Conservation (phyloP, 2,329 filamentous ascomycete species). For the Phoma sp. region DNA sequence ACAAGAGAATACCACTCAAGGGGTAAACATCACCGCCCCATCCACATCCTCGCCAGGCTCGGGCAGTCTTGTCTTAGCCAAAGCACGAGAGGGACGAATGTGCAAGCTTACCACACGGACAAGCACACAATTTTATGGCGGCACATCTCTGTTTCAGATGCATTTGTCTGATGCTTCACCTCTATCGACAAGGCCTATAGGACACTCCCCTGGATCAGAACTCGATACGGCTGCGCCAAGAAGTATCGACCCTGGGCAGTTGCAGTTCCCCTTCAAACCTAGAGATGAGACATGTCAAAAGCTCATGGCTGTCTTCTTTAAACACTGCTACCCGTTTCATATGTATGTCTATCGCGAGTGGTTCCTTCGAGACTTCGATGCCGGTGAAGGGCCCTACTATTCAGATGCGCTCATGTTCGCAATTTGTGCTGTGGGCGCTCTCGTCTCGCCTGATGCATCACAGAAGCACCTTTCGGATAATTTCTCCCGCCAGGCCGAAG, state of each 20-base stretch:
- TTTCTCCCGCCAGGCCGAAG: not conserved
- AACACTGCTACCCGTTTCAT: not conserved
- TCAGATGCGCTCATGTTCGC: not conserved
- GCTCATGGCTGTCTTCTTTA: not conserved
- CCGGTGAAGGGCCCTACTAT: not conserved
- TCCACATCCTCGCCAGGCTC: not conserved
- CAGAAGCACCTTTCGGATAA: not conserved
- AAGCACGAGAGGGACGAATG: not conserved
- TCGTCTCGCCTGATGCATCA: not conserved
- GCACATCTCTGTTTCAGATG: not conserved
- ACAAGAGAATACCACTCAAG: too few relatives aligned
- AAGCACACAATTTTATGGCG: not conserved
- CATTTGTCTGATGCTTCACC: not conserved
- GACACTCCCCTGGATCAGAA: too few relatives aligned
- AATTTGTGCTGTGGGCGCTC: not conserved
- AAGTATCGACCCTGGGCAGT: not conserved
- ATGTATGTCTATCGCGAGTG: not conserved
- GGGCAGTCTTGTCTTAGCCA: not conserved
- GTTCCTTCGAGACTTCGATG: not conserved
- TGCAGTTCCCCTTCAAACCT: not conserved
- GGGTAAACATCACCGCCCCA: too few relatives aligned
- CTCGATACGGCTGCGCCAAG: not conserved
- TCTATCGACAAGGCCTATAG: not conserved
- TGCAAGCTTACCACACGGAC: not conserved
- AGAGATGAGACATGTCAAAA: not conserved